Evolutionary conservation across 495 filamentous ascomycete species (phyloP).

Genomic region (Sabuloglossum arenarium): DNA sequence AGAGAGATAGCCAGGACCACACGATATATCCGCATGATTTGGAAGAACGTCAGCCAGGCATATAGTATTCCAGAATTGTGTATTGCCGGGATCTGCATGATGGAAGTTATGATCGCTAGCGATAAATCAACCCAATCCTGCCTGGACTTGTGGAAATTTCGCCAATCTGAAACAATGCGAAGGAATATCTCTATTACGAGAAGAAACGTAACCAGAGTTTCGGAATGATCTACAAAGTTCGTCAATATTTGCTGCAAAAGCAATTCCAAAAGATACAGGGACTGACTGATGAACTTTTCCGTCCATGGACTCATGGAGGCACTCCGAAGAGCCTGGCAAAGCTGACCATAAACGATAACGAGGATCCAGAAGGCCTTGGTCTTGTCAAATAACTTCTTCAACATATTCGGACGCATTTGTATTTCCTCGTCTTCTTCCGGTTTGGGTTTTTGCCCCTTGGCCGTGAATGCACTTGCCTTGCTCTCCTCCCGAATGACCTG

Average conservation of each 20-base stretch:
- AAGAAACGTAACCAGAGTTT: constrained; percentile 57
- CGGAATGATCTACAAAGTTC: constrained; percentile 32
- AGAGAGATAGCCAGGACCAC: constrained; percentile 77
- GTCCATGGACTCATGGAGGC: constrained; percentile 42
- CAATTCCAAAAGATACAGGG: not conserved
- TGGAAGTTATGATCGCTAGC: constrained; percentile 56
- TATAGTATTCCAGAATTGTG: constrained; percentile 57
- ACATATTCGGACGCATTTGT: constrained; percentile 23
- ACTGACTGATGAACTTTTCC: constrained; percentile 26
- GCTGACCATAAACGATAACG: constrained; percentile 55
- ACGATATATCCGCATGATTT: constrained; percentile 80
- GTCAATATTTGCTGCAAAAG: too few relatives aligned
- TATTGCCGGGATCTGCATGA: constrained; percentile 75
- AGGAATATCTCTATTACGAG: constrained; percentile 66
- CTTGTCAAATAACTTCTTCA: constrained; percentile 53
- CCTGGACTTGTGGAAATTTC: constrained; percentile 46
- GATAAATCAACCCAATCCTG: constrained; percentile 62
- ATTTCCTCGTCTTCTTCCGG: constrained; percentile 21
- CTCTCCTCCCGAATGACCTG: constrained; percentile 97
- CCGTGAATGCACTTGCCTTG: constrained; percentile 78
- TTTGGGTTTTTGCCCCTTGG: constrained; percentile 33
- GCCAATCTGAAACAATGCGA: constrained; percentile 59
- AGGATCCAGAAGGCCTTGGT: constrained; percentile 61
- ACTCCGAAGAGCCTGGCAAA: constrained; percentile 55
- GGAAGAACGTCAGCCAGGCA: constrained; percentile 80